Evolutionary conservation across 352 stramenopile genomes (phyloP), one percentile per base, ranked within the genome.

Genomic region (Phytophthora boehmeriae): DNA sequence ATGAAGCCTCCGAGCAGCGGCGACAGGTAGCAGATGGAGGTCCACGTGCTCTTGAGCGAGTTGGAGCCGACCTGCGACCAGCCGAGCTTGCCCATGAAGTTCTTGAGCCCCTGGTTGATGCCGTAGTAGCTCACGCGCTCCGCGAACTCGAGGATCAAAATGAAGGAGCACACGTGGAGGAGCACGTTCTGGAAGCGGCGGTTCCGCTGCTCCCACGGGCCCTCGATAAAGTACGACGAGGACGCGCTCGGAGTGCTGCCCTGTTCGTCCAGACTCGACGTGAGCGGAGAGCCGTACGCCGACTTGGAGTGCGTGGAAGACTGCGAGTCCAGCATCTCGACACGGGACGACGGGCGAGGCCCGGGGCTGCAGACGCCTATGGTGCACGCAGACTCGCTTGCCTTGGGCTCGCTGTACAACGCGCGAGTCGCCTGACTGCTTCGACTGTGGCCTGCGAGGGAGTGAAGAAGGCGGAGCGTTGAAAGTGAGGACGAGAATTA

Each of bases 1-100:
- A 96, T 72, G 73, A 93, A 96, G n/a, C 81, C 87, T 32, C 87
- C 87, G 0, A 94, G 59, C 14, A 96, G 63, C 17, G 87, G 87
- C 16, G 83, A 93, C 44, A 96, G 54, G 62, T 96, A 96, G 46
- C 86, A 94, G 27, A 94, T 92, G 45, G 83, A 92, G 17, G 86
- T 95, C 88, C 86, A 95, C 47, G 86, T 96, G 38, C 80, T 93
- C 74, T 96, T 96, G 72, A 96, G 81, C 20, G 86, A 89, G 55
- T 93, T 95, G 41, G 88, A 90, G 28, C 83, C 86, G 4, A 92
- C 86, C 44, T 92, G 83, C 2, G 71, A 83, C 86, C 86, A 95
- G 8, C 70, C 69, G 11, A 96, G 59, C 8, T 78, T 76, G 46
- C 80, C 80, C 76, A 96, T 88, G 58, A 87, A 96, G 70, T 96